These are phyloP conservation scores for Aspergillus brunneoviolaceus DNA, from an alignment of 2,329 filamentous ascomycete genomes.

Conservation along the genomic window DNA sequence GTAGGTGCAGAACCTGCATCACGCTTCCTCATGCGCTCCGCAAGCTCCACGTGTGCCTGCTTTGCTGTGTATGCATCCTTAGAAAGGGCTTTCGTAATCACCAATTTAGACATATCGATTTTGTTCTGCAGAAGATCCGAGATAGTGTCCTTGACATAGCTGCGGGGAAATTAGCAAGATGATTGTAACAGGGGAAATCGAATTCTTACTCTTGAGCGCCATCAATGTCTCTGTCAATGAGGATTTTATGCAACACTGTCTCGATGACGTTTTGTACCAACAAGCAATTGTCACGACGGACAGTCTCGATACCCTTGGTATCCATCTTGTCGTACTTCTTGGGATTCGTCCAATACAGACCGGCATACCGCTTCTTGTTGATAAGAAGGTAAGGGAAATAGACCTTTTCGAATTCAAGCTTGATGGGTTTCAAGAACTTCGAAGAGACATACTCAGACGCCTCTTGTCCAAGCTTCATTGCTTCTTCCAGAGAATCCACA, in stretches of 20 bases:
- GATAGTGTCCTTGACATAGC: slow-evolving; percentile 95
- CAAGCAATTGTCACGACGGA: slow-evolving; percentile 92
- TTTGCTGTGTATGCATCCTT: slow-evolving; percentile 88
- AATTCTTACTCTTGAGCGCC: slow-evolving; percentile 84
- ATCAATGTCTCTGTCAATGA: slow-evolving; percentile 87
- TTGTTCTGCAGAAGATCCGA: slow-evolving; percentile 95
- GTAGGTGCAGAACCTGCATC: slow-evolving; percentile 91
- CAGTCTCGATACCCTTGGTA: slow-evolving; percentile 98
- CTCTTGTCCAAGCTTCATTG: slow-evolving; percentile 95
- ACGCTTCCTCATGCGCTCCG: slow-evolving; percentile 94
- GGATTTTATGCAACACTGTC: slow-evolving; percentile 89
- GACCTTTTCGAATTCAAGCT: slow-evolving; percentile 98
- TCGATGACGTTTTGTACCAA: slow-evolving; percentile 97
- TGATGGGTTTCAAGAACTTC: slow-evolving; percentile 96
- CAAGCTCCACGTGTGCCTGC: slow-evolving; percentile 94
- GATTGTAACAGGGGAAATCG: background rate
- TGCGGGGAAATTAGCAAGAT: slow-evolving; percentile 47
- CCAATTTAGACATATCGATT: slow-evolving; percentile 97
- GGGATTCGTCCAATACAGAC: slow-evolving; percentile 94
- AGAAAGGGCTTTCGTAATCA: slow-evolving; percentile 95
- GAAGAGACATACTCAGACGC: slow-evolving; percentile 83
- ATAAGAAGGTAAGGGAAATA: slow-evolving; percentile 97
- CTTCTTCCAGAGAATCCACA: slow-evolving; percentile 77
- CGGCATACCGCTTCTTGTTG: slow-evolving; percentile 99
- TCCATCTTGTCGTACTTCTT: slow-evolving; percentile 99